These are phyloP conservation scores for Dioscorea cayenensis DNA, from an alignment of 116 monocot species.

Conservation along the genomic window DNA sequence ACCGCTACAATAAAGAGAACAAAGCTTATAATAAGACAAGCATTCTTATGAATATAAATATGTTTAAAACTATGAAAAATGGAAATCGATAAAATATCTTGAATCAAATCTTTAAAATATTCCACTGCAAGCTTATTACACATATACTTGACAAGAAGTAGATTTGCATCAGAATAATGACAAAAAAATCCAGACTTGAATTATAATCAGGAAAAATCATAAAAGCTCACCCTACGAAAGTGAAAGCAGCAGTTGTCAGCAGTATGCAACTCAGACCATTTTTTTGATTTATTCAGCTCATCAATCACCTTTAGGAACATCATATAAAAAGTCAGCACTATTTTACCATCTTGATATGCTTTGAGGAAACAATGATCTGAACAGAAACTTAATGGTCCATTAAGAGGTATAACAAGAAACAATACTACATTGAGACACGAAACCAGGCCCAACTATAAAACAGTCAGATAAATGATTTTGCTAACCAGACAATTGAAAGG, in stretches of 20 bases:
- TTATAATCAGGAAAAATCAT: background rate
- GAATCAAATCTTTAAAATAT: no score
- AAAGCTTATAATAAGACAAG: background rate
- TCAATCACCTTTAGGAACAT: slow-evolving; percentile 35
- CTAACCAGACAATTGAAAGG: background rate
- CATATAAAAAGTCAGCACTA: background rate
- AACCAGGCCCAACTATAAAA: background rate
- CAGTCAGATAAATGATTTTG: background rate
- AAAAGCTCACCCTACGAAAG: slow-evolving; percentile 49
- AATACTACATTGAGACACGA: background rate
- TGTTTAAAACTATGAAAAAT: no score
- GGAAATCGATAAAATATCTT: no score
- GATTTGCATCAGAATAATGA: no score
- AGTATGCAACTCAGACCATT: slow-evolving; percentile 71
- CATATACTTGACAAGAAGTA: no score
- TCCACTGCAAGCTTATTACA: no score
- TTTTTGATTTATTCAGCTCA: slow-evolving; percentile 57
- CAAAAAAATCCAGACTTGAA: background rate
- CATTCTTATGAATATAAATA: background rate
- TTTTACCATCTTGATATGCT: no score
- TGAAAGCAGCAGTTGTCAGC: slow-evolving; percentile 83
- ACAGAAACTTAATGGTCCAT: no score
- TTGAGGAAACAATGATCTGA: no score
- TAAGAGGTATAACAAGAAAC: no score
- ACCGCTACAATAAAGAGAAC: slow-evolving; percentile 24